Conservation (phyloP, 805 yeast species). For the Barnettozyma salicaria region DNA sequence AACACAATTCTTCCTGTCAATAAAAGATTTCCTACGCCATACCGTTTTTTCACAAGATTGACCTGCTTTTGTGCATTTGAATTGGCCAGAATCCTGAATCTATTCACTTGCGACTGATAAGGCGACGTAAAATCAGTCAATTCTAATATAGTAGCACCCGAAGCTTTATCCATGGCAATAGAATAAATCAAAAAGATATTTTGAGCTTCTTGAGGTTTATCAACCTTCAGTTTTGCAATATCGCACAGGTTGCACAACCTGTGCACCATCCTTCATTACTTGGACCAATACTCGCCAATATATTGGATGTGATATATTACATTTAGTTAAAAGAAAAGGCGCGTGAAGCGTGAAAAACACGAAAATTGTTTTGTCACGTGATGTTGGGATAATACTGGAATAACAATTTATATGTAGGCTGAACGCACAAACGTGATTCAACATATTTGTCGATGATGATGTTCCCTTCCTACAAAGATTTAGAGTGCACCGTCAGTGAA, state of each 20-base stretch:
- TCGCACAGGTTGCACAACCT: not conserved
- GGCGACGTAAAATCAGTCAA: slow-evolving; percentile 12
- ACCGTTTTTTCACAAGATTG: not conserved
- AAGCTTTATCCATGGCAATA: not conserved
- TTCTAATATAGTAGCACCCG: not conserved
- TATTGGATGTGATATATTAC: too few species aligned
- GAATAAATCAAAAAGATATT: not conserved
- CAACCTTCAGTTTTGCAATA: not conserved
- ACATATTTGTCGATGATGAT: too few species aligned
- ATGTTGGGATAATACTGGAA: too few species aligned
- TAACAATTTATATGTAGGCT: too few species aligned
- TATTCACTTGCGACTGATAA: not conserved
- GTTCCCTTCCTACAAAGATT: not conserved
- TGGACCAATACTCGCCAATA: too few species aligned
- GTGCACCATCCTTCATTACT: too few species aligned
- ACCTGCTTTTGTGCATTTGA: not conserved
- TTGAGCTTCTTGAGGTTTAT: not conserved
- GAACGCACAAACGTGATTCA: too few species aligned
- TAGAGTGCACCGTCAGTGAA: not conserved
- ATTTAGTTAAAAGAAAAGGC: too few species aligned
- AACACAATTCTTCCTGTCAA: slow-evolving; percentile 1
- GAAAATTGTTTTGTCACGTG: too few species aligned
- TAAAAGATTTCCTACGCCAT: slow-evolving; percentile 2
- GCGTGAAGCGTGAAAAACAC: too few species aligned
- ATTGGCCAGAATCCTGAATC: not conserved